These are phyloP conservation scores for Venturia pyrina DNA, from an alignment of 2,329 filamentous ascomycete genomes.

Conservation along the genomic window DNA sequence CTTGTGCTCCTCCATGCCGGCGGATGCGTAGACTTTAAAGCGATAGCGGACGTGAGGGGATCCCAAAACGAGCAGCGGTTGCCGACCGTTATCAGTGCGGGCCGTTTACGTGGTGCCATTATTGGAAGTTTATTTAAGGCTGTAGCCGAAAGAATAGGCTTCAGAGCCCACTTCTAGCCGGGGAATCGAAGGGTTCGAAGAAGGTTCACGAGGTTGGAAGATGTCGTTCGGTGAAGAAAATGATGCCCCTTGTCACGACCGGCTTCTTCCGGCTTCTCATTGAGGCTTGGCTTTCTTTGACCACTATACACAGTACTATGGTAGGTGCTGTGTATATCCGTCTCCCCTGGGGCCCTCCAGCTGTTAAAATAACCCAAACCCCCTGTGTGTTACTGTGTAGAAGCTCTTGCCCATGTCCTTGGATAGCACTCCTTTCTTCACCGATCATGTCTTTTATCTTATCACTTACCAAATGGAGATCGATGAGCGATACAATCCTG, in stretches of 20 bases:
- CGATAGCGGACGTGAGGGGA: neutral
- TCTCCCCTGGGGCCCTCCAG: too few species aligned
- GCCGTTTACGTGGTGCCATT: conserved; percentile 1
- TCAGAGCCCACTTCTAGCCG: neutral
- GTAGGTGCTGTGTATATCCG: too few species aligned
- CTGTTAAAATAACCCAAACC: too few species aligned
- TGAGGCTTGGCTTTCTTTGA: neutral
- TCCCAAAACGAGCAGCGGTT: neutral
- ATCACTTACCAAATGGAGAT: too few species aligned
- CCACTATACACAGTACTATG: too few species aligned
- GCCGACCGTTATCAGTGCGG: neutral
- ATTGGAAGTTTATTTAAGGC: neutral
- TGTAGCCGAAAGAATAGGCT: neutral
- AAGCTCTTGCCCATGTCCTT: too few species aligned
- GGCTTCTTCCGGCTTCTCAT: neutral
- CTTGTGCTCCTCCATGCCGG: neutral
- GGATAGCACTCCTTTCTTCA: too few species aligned
- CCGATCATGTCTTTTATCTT: too few species aligned
- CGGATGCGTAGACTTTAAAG: neutral
- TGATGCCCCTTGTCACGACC: neutral
- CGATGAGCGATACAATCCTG: too few species aligned
- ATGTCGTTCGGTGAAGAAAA: neutral
- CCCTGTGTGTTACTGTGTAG: too few species aligned
- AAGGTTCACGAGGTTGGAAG: neutral
- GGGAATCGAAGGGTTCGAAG: neutral